Evolutionary conservation across 345 rosid genomes (phyloP).

Genomic region (Excoecaria cochinchinensis): DNA sequence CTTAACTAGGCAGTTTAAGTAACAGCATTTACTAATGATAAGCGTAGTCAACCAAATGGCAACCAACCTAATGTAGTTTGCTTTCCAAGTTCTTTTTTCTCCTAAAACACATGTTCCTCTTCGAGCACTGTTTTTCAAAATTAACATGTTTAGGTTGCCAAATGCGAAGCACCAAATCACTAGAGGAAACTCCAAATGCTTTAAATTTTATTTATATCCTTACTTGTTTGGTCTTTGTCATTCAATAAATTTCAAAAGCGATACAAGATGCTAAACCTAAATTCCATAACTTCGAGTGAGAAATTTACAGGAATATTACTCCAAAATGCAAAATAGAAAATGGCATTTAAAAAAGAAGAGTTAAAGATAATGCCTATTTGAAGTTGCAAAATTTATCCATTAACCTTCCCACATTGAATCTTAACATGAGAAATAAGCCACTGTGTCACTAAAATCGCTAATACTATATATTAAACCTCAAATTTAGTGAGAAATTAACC

Average conservation of each 20-base stretch:
- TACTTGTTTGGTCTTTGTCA: background rate
- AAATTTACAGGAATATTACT: background rate
- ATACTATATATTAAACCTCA: constrained; percentile 4
- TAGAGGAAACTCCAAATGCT: background rate
- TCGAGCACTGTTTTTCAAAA: too few species aligned
- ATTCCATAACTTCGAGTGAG: background rate
- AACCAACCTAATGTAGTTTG: too few species aligned
- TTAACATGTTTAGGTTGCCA: too few species aligned
- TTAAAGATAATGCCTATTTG: background rate
- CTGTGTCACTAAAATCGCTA: background rate
- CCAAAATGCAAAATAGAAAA: background rate
- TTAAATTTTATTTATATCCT: too few species aligned
- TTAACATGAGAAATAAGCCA: too few species aligned
- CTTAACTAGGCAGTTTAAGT: too few species aligned
- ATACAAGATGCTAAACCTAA: background rate
- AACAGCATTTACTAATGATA: too few species aligned
- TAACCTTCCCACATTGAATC: background rate
- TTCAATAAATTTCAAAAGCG: background rate
- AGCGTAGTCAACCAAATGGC: too few species aligned
- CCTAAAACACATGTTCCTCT: too few species aligned
- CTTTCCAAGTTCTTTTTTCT: too few species aligned
- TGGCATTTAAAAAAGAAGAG: background rate
- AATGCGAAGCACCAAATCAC: too few species aligned
- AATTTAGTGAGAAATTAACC: constrained; percentile 13
- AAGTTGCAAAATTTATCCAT: background rate